phyloP scores from a whole-genome alignment of 2,329 filamentous ascomycete genomes.

The Penicillium sp. region DNA sequence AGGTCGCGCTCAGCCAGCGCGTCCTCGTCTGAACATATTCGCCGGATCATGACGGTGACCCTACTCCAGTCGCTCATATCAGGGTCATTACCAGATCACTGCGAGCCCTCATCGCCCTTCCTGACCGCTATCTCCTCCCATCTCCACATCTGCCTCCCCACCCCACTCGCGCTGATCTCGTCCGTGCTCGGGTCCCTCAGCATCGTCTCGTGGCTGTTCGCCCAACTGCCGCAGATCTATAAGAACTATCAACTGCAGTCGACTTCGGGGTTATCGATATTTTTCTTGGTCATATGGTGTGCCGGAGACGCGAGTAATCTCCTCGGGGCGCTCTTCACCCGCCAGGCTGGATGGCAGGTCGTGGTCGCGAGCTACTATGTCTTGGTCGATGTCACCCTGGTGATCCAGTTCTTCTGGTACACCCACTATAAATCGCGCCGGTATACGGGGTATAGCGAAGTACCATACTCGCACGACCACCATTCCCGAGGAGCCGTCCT shows the following conservation, averaged over 20 bases:
- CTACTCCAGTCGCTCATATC: slow-evolving; percentile 30
- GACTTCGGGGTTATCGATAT: slow-evolving; percentile 65
- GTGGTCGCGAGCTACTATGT: slow-evolving; percentile 68
- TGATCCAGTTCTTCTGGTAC: slow-evolving; percentile 68
- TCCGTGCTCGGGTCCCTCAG: slow-evolving; percentile 62
- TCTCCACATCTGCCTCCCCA: slow-evolving; percentile 65
- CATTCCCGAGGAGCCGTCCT: slow-evolving; percentile 33
- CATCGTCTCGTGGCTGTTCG: slow-evolving; percentile 69
- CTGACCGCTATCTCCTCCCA: slow-evolving; percentile 59
- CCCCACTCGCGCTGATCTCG: slow-evolving; percentile 63
- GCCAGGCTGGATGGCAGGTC: slow-evolving; percentile 68
- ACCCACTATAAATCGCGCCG: slow-evolving; percentile 55
- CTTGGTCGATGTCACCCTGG: slow-evolving; percentile 63
- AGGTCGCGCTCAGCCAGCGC: background rate
- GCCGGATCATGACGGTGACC: slow-evolving; percentile 33
- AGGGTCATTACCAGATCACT: slow-evolving; percentile 57
- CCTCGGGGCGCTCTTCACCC: slow-evolving; percentile 63
- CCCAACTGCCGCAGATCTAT: slow-evolving; percentile 69
- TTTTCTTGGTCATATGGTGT: slow-evolving; percentile 68
- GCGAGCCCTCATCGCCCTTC: slow-evolving; percentile 61
- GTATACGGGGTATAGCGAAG: slow-evolving; percentile 39
- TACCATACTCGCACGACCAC: slow-evolving; percentile 32
- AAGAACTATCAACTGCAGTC: slow-evolving; percentile 67
- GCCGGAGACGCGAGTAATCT: slow-evolving; percentile 66
- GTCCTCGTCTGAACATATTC: background rate